A percentile compares a stretch with the other conserved stretches of the same genome.
Evolutionary conservation across 306 rosid species (phyloP).

Genomic region (Pueraria montana): DNA sequence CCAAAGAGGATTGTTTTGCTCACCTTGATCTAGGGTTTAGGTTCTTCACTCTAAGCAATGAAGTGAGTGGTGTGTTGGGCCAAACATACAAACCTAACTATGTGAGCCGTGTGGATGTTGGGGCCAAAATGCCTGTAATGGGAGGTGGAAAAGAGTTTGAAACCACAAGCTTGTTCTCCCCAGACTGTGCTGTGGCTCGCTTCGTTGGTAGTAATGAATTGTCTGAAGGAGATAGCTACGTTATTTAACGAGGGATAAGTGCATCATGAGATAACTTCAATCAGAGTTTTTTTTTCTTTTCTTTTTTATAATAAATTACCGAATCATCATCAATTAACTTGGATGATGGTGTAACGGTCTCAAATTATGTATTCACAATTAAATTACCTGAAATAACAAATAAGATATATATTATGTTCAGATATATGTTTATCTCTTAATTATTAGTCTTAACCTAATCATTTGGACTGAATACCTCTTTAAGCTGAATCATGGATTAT

Average conservation of each 20-base stretch:
- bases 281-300: background rate
- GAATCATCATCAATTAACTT: background rate
- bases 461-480: background rate
- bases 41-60: slow-evolving; percentile 57
- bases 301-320: slow-evolving; percentile 6
- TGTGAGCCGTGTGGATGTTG: slow-evolving; percentile 55
- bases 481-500: background rate
- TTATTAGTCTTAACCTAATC: no score
- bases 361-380: background rate
- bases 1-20: slow-evolving; percentile 64
- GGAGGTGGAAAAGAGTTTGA: slow-evolving; percentile 61
- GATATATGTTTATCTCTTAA: no score
- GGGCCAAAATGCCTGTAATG: slow-evolving; percentile 69
- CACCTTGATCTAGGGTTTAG: slow-evolving; percentile 76
- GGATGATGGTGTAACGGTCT: slow-evolving; percentile 16
- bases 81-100: slow-evolving; percentile 68
- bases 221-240: slow-evolving; percentile 56
- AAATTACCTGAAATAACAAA: background rate
- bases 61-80: slow-evolving; percentile 71
- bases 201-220: slow-evolving; percentile 51
- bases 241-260: background rate
- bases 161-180: slow-evolving; percentile 57
- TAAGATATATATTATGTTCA: no score
- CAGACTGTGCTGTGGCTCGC: slow-evolving; percentile 65
- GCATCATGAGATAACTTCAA: background rate